A percentile compares a stretch with the other conserved stretches of the same genome.
Evolutionary conservation across 495 filamentous ascomycete genomes (phyloP).

Genomic region (Filosporella fistucella): DNA sequence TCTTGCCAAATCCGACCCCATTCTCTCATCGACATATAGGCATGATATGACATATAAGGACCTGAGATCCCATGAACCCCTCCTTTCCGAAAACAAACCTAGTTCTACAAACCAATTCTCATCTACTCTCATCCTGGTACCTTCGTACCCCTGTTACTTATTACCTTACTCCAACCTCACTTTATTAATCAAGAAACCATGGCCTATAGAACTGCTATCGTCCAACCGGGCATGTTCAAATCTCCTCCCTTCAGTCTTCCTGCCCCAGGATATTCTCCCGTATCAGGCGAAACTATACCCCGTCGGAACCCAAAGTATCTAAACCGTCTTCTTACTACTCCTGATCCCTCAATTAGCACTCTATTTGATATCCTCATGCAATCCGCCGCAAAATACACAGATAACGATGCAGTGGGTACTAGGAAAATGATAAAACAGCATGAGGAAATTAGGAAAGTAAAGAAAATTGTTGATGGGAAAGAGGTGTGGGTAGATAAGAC

Average conservation of each 20-base stretch:
- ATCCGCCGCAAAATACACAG: conserved; percentile 45
- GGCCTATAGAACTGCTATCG: conserved; percentile 5
- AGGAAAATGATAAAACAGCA: conserved; percentile 54
- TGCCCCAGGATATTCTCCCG: conserved; percentile 38
- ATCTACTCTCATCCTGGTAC: too few species aligned
- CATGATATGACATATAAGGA: too few species aligned
- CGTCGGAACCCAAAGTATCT: conserved; percentile 50
- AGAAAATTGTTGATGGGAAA: conserved; percentile 59
- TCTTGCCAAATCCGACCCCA: too few species aligned
- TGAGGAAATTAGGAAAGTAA: conserved; percentile 58
- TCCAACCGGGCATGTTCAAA: conserved; percentile 14
- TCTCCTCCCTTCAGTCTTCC: conserved; percentile 49
- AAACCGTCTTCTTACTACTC: conserved; percentile 44
- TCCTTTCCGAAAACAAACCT: too few species aligned
- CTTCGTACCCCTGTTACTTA: too few species aligned
- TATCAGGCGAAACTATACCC: conserved; percentile 60
- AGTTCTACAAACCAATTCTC: too few species aligned
- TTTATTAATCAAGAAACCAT: too few species aligned
- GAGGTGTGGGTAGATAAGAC: conserved; percentile 57
- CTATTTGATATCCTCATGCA: conserved; percentile 54
- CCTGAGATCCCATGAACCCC: too few species aligned
- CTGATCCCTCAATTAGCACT: conserved; percentile 47
- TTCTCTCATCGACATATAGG: too few species aligned
- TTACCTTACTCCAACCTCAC: neutral
- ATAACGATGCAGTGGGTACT: conserved; percentile 53